These are phyloP conservation scores for Aspergillus affinis DNA, from an alignment of 495 filamentous ascomycete genomes.

Conservation along the genomic window DNA sequence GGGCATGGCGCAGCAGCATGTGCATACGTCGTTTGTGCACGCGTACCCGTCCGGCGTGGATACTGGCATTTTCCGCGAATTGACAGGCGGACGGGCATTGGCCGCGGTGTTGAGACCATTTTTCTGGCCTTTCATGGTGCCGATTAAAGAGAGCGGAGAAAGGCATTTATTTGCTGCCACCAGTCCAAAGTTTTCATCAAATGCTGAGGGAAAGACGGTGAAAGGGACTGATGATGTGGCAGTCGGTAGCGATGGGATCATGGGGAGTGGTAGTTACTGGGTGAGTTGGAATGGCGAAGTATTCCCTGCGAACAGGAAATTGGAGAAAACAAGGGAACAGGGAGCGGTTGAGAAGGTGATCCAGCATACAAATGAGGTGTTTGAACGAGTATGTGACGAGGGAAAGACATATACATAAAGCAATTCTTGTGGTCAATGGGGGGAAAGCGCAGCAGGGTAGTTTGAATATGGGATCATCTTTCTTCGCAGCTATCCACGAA, in stretches of 20 bases:
- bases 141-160: slow-evolving; percentile 41
- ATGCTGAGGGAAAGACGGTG: slow-evolving; percentile 31
- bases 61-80: slow-evolving; percentile 34
- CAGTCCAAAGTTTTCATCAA: slow-evolving; percentile 32
- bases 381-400: slow-evolving; percentile 15
- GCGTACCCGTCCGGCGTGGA: slow-evolving; percentile 55
- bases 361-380: slow-evolving; percentile 21
- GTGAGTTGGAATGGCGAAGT: slow-evolving; percentile 18
- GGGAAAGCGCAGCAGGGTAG: neutral
- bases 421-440: neutral
- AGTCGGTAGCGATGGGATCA: slow-evolving; percentile 12
- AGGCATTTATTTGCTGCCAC: slow-evolving; percentile 46
- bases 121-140: slow-evolving; percentile 24
- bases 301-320: slow-evolving; percentile 13
- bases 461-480: too few relatives aligned
- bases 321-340: slow-evolving; percentile 8
- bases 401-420: slow-evolving; percentile 7
- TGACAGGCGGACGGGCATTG: neutral
- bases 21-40: slow-evolving; percentile 58
- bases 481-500: too few relatives aligned
- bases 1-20: slow-evolving; percentile 42
- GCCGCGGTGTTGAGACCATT: slow-evolving; percentile 12
- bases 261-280: slow-evolving; percentile 21
- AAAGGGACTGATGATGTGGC: slow-evolving; percentile 28
- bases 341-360: slow-evolving; percentile 19